Conservation (phyloP, 208 protist genomes). For the Trypanosoma platydactyli region DNA sequence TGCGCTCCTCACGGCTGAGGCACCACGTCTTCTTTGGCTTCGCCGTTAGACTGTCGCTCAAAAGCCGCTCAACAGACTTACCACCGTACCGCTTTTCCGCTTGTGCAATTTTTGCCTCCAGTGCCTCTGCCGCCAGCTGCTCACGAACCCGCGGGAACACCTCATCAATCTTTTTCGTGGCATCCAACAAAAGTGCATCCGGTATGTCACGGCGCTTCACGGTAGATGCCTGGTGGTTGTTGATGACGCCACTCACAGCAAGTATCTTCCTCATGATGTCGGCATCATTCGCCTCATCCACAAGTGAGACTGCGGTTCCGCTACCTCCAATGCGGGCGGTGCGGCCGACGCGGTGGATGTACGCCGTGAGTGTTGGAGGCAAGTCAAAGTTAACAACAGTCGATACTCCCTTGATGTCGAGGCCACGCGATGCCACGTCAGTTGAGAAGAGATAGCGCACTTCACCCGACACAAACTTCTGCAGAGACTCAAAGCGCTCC, state of each 20-base stretch:
- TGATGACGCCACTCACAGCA: conserved; percentile 72
- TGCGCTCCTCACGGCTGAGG: conserved; percentile 68
- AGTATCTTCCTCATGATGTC: conserved; percentile 91
- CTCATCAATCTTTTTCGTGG: conserved; percentile 36
- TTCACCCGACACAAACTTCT: conserved; percentile 76
- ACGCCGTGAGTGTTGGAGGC: conserved; percentile 96
- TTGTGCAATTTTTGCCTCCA: conserved; percentile 66
- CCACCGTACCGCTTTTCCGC: conserved; percentile 79
- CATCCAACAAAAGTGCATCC: conserved; percentile 44
- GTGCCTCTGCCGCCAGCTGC: conserved; percentile 69
- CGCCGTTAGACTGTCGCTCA: conserved; percentile 33
- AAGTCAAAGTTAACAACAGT: conserved; percentile 98
- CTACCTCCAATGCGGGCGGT: conserved; percentile 95
- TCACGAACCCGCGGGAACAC: conserved; percentile 57
- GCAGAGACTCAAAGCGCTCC: conserved; percentile 75
- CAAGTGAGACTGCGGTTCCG: conserved; percentile 95
- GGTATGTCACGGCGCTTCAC: conserved; percentile 82
- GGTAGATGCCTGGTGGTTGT: conserved; percentile 68
- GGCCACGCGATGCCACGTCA: conserved; percentile 92
- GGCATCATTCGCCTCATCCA: conserved; percentile 80
- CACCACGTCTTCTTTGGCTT: conserved; percentile 71
- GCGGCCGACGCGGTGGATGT: conserved; percentile 98
- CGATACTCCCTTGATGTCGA: conserved; percentile 97
- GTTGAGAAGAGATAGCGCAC: conserved; percentile 91
- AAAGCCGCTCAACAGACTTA: conserved; percentile 22